Base-by-base conservation (phyloP, 768 basidiomycete genomes). In the Pleurotus sapidus region DNA sequence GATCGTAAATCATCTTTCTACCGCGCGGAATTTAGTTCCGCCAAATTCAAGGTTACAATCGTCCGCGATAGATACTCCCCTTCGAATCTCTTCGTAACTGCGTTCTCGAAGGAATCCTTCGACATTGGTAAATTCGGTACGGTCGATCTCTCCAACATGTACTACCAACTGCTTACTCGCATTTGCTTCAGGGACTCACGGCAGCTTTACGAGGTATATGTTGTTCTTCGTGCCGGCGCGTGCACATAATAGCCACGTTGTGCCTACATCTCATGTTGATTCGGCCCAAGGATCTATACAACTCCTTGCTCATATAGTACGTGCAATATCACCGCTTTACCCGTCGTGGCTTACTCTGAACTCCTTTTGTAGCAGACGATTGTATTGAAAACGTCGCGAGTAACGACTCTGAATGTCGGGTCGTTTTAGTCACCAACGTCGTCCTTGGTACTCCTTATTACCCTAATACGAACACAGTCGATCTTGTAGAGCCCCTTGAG, bases 241-340 rank as follows among this genome's bases (percentile, higher is more conserved):
- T 34, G 8, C 2, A 11, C 30, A 14, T 24, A 56, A 18, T 43
- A 18, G 11, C 30, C 30, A 11, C 30, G 9, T 34, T 34, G 9
- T 9, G 30, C 11, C 9, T 34, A 34, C 30, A 2, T 54, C 18
- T 55, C 37, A 15, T 5, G 18, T 61, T 83, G 86, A 59, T 88
- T 89, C 65, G 87, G 87, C n/a, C 75, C 74, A 5, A 87, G 87
- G 2, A 87, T 89, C n/a, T n/a, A n/a, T n/a, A n/a, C n/a, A n/a
- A n/a, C n/a, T n/a, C n/a, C n/a, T n/a, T n/a, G n/a, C n/a, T n/a
- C n/a, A n/a, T n/a, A n/a, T n/a, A n/a, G n/a, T n/a, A n/a, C n/a
- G 43, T 89, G 88, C 64, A 84, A 8, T n/a, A 20, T 14, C 7
- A 37, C 0, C 8, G n/a, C 47, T 38, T 9, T 57, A 18, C 47